Conservation (phyloP, 1,139 yeast genomes). For the Tardiomyces depauwii region DNA sequence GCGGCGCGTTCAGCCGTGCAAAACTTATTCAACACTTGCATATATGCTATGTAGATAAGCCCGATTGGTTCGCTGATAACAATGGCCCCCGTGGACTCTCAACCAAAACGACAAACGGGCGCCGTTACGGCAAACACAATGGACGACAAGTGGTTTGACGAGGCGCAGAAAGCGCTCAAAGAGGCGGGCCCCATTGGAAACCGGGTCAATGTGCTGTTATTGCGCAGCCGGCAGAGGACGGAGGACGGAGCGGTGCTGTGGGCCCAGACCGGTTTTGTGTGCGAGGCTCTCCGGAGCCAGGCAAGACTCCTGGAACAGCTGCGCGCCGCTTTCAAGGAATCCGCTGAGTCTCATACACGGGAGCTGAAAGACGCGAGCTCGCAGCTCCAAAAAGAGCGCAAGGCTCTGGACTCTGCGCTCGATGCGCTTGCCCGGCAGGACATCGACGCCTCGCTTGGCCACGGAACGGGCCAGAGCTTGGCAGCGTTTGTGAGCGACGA, state of each 20-base stretch:
- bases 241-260: constrained; percentile 20
- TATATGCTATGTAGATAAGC: not conserved
- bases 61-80: no score
- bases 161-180: constrained; percentile 21
- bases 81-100: no score
- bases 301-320: constrained; percentile 2
- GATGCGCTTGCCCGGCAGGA: not conserved
- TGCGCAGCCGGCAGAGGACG: constrained; percentile 15
- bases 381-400: not conserved
- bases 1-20: no score
- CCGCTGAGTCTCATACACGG: not conserved
- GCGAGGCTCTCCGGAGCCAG: constrained; percentile 17
- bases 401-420: not conserved
- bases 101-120: no score
- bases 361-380: not conserved
- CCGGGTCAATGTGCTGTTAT: constrained; percentile 18
- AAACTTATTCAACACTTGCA: not conserved
- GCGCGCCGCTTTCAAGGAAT: not conserved
- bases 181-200: constrained; percentile 23
- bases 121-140: not conserved
- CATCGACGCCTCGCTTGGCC: not conserved
- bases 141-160: constrained; percentile 15
- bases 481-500: not conserved
- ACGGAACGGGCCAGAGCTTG: not conserved
- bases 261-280: constrained; percentile 19